Base-by-base conservation (phyloP, 148 eudicot species). In the Vaccinium macrocarpon region DNA sequence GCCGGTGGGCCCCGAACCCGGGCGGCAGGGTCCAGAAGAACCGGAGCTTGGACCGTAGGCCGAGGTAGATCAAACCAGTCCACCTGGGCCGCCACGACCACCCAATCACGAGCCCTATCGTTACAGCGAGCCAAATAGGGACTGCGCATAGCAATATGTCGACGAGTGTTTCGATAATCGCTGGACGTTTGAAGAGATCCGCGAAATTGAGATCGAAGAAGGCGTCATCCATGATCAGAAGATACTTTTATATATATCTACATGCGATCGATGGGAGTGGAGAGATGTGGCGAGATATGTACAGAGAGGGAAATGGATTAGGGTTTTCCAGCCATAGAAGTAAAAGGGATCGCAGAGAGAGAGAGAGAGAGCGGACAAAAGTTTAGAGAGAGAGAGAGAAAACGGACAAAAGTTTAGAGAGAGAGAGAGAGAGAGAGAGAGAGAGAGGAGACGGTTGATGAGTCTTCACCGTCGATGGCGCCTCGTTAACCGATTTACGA, bases 71-170 rank as follows among this genome's bases (percentile, higher is more conserved):
- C 81, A 95, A 80, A 0, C 98, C 96, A 29, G 95, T 91, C 98
- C 98, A 95, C 52, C 98, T 80, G 1, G 98, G 98, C 49, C 93
- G 85, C 98, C 98, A 95, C 1, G 98, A 92, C 98, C 98, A 95
- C 3, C 98, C 98, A 88, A 95, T 94, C 64, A 93, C 27, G 13
- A 95, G 84, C 1, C 98, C 98, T 72, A 95, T 94, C 92, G 90
- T 91, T 0, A 95, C 90, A 13, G 98, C 97, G 0, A 92, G 72
- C 98, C 98, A 95, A 35, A 95, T 94, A 70, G 98, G 98, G 1
- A 95, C 98, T 8, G 91, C 85, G 80, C 96, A 95, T 1, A 95
- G 91, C 84, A 94, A 81, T 49, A 95, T 88, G 94, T 95, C 98
- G 93, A 95, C 95, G 82, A 95, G 93, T 89, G 98, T 89, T 77